A percentile compares a stretch with the other conserved stretches of the same genome.
Evolutionary conservation across 345 rosid species (phyloP).

Genomic region (Eucalyptus rudis): DNA sequence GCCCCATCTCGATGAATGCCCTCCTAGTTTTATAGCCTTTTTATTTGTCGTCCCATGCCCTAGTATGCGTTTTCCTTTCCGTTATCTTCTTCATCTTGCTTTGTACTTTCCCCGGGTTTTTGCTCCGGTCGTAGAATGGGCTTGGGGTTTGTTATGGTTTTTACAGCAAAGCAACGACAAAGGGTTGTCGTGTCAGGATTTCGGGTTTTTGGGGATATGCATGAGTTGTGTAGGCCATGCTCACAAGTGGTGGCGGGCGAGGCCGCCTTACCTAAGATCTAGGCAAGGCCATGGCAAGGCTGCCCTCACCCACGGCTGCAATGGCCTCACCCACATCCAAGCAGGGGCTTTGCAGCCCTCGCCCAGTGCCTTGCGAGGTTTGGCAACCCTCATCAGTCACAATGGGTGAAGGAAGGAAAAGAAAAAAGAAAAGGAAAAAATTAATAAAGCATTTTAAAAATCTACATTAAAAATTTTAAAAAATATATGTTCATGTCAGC

Average conservation of each 20-base stretch:
- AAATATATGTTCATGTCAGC: rapidly evolving
- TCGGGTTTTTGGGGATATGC: neutral
- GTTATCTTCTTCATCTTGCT: neutral
- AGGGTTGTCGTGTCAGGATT: neutral
- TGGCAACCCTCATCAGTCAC: rapidly evolving
- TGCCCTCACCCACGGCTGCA: neutral
- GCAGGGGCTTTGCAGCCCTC: too few relatives aligned
- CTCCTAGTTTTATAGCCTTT: neutral
- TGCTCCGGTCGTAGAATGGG: neutral
- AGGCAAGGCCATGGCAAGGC: too few relatives aligned
- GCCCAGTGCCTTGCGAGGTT: rapidly evolving
- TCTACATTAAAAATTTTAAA: too few relatives aligned
- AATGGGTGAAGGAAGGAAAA: too few relatives aligned
- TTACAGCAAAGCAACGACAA: too few relatives aligned
- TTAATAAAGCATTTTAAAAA: too few relatives aligned
- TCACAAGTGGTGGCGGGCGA: rapidly evolving
- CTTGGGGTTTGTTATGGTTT: neutral
- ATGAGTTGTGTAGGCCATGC: neutral
- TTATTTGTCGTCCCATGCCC: neutral
- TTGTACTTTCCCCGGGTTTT: neutral
- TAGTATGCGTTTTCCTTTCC: neutral
- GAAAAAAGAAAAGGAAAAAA: too few relatives aligned
- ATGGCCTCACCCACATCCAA: neutral
- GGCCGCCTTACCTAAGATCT: neutral
- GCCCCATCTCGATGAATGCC: neutral